Evolutionary conservation across 139 green algal species (phyloP), one percentile per base, ranked within the genome.

Genomic region (Auxenochlorella pyrenoidosa): DNA sequence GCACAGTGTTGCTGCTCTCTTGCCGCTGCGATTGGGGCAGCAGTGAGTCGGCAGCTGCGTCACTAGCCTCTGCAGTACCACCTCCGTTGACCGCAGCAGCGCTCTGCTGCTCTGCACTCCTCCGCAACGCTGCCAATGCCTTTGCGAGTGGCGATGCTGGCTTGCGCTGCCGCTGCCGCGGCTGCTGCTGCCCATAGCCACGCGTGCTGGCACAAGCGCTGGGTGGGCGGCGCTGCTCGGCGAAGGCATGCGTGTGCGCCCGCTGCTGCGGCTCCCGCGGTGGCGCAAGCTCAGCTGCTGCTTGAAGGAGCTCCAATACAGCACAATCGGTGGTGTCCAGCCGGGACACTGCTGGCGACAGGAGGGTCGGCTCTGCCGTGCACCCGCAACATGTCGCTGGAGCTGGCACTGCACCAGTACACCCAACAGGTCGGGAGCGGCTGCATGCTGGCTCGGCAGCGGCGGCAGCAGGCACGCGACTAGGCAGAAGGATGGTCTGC

Each of bases 311-410:
- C 28, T 54, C 41, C 28, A 85, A 13, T 13, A 85, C 58, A 3
- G 73, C 47, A 60, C 79, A 85, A 38, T 85, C 79, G 3, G 19
- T 34, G 13, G 38, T 32, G 47, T 85, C 79, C 0, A 85, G 40
- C 38, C 36, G n/a, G 15, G 47, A 44, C 21, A 38, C 47, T 58
- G 47, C 12, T 58, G 47, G 47, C 47, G 47, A 58, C 47, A 58
- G 12, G 47, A 58, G 47, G 47, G 47, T 6, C 47, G 47, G 47
- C 47, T 12, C 47, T 18, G 47, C 47, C 6, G 47, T 18, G 6
- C 8, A 6, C 47, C 12, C 8, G 47, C 8, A 6, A 58, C 47
- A n/a, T n/a, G n/a, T n/a, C n/a, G n/a, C n/a, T n/a, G n/a, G n/a
- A n/a, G 47, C 47, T 58, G 47, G 47, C 47, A 12, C 6, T 18